Conservation (phyloP, 495 filamentous ascomycete genomes). For the Aspergillus wentii region DNA sequence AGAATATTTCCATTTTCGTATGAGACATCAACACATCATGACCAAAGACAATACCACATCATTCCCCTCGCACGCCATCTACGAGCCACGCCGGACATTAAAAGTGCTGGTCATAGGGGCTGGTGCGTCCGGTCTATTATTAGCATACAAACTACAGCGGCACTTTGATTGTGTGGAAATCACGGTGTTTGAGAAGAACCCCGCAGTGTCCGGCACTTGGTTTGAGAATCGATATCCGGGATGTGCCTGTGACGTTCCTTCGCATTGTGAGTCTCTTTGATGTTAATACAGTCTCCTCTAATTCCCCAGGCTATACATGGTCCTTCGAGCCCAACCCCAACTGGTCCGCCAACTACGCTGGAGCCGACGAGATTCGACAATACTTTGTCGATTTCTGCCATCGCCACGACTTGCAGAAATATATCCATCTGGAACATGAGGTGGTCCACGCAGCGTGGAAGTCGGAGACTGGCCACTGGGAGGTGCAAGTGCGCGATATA, state of each 20-base stretch:
- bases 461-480: constrained; percentile 29
- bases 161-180: constrained; percentile 44
- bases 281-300: constrained; percentile 2
- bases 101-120: constrained; percentile 4
- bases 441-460: constrained; percentile 25
- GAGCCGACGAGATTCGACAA: constrained; percentile 41
- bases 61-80: too few species aligned
- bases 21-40: too few species aligned
- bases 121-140: constrained; percentile 2
- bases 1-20: too few species aligned
- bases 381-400: constrained; percentile 36
- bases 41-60: too few species aligned
- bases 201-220: constrained; percentile 59
- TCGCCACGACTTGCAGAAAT: constrained; percentile 20
- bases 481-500: constrained; percentile 32
- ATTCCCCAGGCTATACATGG: constrained; percentile 21
- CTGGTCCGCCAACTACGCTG: constrained; percentile 48
- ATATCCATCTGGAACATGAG: constrained; percentile 17
- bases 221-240: constrained; percentile 60
- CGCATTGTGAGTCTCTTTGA: too few species aligned
- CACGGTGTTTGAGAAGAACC: constrained; percentile 67
- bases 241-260: constrained; percentile 35
- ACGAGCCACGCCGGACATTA: too few species aligned
- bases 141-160: constrained; percentile 5
- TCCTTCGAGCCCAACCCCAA: constrained; percentile 37